These are phyloP conservation scores for Xerocomellus dryophilus DNA, from an alignment of 768 basidiomycete genomes.

Conservation along the genomic window DNA sequence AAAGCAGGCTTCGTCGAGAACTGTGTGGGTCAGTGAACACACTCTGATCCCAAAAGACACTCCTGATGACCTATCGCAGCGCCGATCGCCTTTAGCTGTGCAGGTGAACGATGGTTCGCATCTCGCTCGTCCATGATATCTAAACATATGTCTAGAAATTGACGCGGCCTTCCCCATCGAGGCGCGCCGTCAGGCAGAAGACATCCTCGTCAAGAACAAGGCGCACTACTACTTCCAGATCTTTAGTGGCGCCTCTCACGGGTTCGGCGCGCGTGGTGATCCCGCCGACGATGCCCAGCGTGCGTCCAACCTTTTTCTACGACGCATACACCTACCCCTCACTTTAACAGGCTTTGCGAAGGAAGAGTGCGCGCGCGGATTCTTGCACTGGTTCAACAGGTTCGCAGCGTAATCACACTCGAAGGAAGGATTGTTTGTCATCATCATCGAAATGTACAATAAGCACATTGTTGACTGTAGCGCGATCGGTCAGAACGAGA, in stretches of 20 bases:
- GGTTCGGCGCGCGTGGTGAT: conserved; percentile 35
- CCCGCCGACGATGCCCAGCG: conserved; percentile 24
- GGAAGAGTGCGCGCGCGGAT: conserved; percentile 52
- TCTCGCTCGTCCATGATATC: not conserved
- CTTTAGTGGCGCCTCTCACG: conserved; percentile 46
- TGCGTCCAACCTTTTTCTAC: not conserved
- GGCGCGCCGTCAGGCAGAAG: conserved; percentile 55
- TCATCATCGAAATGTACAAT: conserved; percentile 13
- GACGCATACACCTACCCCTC: not conserved
- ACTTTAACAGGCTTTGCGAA: conserved; percentile 53
- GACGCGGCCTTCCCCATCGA: conserved; percentile 52
- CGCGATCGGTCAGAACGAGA: not conserved
- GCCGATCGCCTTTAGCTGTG: conserved; percentile 54
- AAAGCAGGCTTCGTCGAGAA: conserved; percentile 47
- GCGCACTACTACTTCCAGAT: conserved; percentile 55
- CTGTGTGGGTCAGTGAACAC: conserved; percentile 41
- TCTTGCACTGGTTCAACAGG: conserved; percentile 50
- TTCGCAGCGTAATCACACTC: conserved; percentile 32
- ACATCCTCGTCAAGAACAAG: conserved; percentile 49
- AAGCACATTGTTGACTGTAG: not conserved
- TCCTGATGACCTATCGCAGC: conserved; percentile 31
- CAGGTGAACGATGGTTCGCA: conserved; percentile 36
- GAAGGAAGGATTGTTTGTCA: not conserved
- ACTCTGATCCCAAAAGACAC: not conserved
- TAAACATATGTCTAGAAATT: conserved; percentile 36